Base-by-base conservation (phyloP, 371 early-diverging fungal genomes). In the Mucor mucedo region DNA sequence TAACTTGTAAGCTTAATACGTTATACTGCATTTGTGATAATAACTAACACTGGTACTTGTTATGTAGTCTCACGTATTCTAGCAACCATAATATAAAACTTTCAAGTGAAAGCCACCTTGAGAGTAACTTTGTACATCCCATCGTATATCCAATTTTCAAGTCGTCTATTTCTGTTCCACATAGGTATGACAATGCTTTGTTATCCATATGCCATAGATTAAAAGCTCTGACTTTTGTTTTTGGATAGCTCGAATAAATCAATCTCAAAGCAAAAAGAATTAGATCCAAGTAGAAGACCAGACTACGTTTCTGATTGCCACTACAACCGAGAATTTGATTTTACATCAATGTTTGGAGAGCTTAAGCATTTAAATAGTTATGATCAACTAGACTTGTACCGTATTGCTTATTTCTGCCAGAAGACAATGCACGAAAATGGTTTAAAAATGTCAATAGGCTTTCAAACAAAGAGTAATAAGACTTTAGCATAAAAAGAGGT, bases 221-320 rank as follows among this genome's bases (percentile, higher is more conserved):
- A 47, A 6, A 47, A 47, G 47, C 21, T 47, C 21, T 47, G 47
- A 27, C 47, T 4, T 47, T 47, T 47, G 21, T 21, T 47, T 47
- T 47, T 47, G 48, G 48, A 47, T 47, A 47, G 48, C 48, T 47
- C 21, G 42, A 57, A 48, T 48, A 48, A 48, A 28, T 48, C 48
- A 28, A 48, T 48, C 28, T 48, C 48, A 48, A 48, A 48, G 27
- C 48, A 48, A 48, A 48, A 48, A 48, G 21, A 48, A 28, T 21
- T 11, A 6, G 29, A 48, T 48, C 48, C 48, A 48, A 48, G 5
- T 48, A 48, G 29, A 48, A 48, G 48, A 11, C 48, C 28, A 28
- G 48, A 48, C 48, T 48, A 48, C 29, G 48, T 48, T 28, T 48
- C 48, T 28, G 48, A 48, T 28, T 48, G 48, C 48, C 28, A 48